These are phyloP conservation scores for Suzukiozyma palmioleophila DNA, from an alignment of 1,139 yeast genomes.

Conservation along the genomic window DNA sequence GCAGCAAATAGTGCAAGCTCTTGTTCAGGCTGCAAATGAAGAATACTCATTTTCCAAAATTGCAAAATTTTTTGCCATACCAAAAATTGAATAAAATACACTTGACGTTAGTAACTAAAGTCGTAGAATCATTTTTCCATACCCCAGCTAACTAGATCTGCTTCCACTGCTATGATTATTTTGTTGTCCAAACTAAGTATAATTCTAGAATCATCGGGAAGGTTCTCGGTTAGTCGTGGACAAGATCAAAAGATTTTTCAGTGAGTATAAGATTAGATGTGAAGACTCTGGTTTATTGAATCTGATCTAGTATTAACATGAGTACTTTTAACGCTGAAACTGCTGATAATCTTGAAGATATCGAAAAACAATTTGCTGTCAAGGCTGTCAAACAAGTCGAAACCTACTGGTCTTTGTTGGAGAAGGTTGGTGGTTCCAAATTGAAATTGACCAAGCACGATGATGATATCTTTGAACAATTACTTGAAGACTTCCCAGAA, in stretches of 20 bases:
- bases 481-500: constrained; percentile 81
- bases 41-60: too few species aligned
- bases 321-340: constrained; percentile 46
- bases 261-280: neutral
- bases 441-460: constrained; percentile 76
- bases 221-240: constrained; percentile 2
- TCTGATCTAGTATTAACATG: constrained; percentile 11
- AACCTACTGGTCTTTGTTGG: constrained; percentile 82
- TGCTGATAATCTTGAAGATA: constrained; percentile 60
- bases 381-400: constrained; percentile 96
- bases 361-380: constrained; percentile 96
- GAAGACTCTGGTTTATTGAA: neutral
- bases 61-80: too few species aligned
- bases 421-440: constrained; percentile 71
- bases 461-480: constrained; percentile 71
- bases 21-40: too few species aligned
- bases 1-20: too few species aligned
- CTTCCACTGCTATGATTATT: too few species aligned
- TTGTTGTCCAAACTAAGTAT: too few species aligned
- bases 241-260: neutral
- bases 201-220: constrained; percentile 3
- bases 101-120: too few species aligned
- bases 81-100: too few species aligned
- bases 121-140: too few species aligned
- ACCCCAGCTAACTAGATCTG: too few species aligned